phyloP scores from a whole-genome alignment of 345 rosid species.

The Arabidopsis suecica region DNA sequence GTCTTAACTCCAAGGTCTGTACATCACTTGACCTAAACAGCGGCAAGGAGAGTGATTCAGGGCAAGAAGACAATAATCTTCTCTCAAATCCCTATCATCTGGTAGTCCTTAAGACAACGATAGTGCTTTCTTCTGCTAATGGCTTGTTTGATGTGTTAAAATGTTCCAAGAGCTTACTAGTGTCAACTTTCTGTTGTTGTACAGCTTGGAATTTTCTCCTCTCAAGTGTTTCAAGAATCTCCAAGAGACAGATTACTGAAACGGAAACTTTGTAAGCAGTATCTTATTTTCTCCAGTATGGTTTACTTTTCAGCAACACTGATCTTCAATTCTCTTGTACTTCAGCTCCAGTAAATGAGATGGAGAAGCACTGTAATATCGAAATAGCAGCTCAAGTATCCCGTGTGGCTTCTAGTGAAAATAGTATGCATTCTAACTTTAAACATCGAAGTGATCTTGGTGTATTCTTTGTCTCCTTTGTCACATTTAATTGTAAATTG shows the following conservation, averaged over 20 bases:
- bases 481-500: constrained; percentile 6
- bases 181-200: constrained; percentile 38
- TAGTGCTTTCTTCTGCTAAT: constrained; percentile 5
- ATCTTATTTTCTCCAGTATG: background rate
- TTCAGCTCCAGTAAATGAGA: constrained; percentile 82
- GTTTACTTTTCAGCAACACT: constrained; percentile 10
- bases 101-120: constrained; percentile 56
- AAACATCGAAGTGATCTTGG: background rate
- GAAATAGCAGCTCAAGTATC: constrained; percentile 92
- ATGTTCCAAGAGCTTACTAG: constrained; percentile 29
- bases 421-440: constrained; percentile 38
- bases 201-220: constrained; percentile 98
- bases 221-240: constrained; percentile 97
- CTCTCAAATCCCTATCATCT: constrained; percentile 93
- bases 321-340: constrained; percentile 35
- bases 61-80: constrained; percentile 87
- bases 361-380: constrained; percentile 94
- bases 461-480: constrained; percentile 24
- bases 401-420: constrained; percentile 54
- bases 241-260: constrained; percentile 80
- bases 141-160: constrained; percentile 26
- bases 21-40: constrained; percentile 50
- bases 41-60: constrained; percentile 78
- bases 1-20: constrained; percentile 27
- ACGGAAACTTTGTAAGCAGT: constrained; percentile 72